These are phyloP conservation scores for Teratosphaeria nubilosa DNA, from an alignment of 2,329 filamentous ascomycete species.

Conservation along the genomic window DNA sequence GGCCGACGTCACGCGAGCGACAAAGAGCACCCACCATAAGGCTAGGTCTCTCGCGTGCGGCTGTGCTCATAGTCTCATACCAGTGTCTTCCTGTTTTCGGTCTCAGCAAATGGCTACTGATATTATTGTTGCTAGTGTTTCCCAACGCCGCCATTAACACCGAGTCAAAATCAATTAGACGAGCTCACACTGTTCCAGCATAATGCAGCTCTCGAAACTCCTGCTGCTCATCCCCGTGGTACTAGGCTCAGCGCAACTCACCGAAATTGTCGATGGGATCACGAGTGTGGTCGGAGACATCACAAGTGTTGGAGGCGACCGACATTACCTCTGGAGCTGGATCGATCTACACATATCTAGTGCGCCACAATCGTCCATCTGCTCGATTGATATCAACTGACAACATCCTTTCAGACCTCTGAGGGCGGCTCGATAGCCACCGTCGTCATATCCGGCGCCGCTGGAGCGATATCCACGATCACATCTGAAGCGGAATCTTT, in stretches of 20 bases:
- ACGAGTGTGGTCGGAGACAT: constrained; percentile 3
- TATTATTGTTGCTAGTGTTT: not conserved
- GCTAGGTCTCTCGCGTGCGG: not conserved
- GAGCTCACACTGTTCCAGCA: not conserved
- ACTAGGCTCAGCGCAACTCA: constrained; percentile 11
- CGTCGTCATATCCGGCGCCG: constrained; percentile 1
- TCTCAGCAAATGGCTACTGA: not conserved
- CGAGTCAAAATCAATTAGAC: not conserved
- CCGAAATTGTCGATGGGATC: constrained; percentile 4
- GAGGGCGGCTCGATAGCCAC: not conserved
- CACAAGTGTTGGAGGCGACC: constrained; percentile 2
- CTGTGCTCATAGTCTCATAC: not conserved
- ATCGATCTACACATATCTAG: not conserved
- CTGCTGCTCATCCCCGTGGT: constrained; percentile 12
- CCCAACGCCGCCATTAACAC: not conserved
- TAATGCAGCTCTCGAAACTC: constrained; percentile 15
- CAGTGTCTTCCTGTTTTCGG: not conserved
- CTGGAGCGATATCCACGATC: constrained; percentile 1
- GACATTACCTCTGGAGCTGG: not conserved
- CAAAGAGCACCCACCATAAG: not conserved
- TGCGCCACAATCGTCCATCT: not conserved
- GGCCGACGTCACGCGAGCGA: not conserved
- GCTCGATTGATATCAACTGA: not conserved
- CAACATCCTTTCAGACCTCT: not conserved
- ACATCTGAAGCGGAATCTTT: constrained; percentile 1